phyloP scores from a whole-genome alignment of 2,329 filamentous ascomycete genomes.

The Ascochyta koolunga region DNA sequence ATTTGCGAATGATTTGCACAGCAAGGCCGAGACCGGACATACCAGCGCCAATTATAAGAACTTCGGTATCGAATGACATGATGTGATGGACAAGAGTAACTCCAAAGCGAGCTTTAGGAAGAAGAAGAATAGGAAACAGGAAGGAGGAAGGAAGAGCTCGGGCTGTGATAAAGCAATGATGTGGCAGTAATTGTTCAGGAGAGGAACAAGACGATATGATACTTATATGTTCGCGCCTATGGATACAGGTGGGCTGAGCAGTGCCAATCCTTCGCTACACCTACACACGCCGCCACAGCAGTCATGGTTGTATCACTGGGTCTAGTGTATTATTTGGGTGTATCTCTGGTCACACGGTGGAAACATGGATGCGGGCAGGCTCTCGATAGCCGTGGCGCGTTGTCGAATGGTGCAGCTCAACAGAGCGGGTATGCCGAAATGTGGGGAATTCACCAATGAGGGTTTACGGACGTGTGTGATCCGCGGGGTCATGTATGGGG shows the following conservation, averaged over 20 bases:
- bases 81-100: not conserved
- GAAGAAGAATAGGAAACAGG: not conserved
- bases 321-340: not conserved
- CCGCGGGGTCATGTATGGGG: slow-evolving; percentile 8
- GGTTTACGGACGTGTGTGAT: not conserved
- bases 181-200: not conserved
- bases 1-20: slow-evolving; percentile 52
- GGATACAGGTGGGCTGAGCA: not conserved
- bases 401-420: not conserved
- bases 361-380: slow-evolving; percentile 3
- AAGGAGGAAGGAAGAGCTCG: not conserved
- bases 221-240: slow-evolving; percentile 1
- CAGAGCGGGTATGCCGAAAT: not conserved
- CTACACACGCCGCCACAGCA: not conserved
- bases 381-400: not conserved
- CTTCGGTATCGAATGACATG: slow-evolving; percentile 52
- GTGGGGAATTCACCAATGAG: slow-evolving; percentile 5
- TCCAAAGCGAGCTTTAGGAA: no score
- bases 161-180: no score
- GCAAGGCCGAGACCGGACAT: slow-evolving; percentile 56
- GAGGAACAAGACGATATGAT: not conserved
- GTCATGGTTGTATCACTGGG: not conserved
- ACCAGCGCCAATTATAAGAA: slow-evolving; percentile 59
- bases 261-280: not conserved
- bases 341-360: not conserved